Conservation (phyloP, 331 rosid genomes). For the Quercus lobata region DNA sequence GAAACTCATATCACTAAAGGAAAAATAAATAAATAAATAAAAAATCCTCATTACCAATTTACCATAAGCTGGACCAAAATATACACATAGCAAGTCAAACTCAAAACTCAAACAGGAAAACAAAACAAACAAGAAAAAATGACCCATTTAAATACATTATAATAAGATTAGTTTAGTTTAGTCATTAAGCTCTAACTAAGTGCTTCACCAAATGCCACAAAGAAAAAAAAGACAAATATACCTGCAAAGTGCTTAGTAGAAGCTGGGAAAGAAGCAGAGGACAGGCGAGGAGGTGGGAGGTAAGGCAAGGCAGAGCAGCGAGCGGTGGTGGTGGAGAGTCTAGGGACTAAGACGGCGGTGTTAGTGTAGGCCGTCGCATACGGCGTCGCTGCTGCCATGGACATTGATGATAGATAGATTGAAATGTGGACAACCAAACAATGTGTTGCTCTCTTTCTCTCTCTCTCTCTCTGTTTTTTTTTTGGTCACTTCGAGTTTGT, state of each 20-base stretch:
- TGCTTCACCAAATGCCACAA: not conserved
- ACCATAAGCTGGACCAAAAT: not conserved
- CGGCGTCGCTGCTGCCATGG: slow-evolving; percentile 37
- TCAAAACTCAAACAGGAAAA: no score
- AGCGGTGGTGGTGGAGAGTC: slow-evolving; percentile 29
- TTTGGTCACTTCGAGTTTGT: slow-evolving; percentile 17
- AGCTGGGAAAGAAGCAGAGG: slow-evolving; percentile 39
- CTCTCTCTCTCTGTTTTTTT: not conserved
- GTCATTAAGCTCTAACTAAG: not conserved
- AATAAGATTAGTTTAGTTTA: not conserved
- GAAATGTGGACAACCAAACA: slow-evolving; percentile 9
- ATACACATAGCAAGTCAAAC: not conserved
- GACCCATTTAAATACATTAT: not conserved
- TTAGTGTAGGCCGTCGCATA: slow-evolving; percentile 12
- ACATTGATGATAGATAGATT: slow-evolving; percentile 26
- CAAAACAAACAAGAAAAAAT: not conserved
- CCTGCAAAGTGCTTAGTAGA: slow-evolving; percentile 48
- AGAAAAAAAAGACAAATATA: not conserved
- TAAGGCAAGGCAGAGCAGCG: slow-evolving; percentile 64
- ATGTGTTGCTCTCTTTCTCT: no score
- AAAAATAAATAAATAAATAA: no score
- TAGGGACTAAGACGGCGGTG: slow-evolving; percentile 40
- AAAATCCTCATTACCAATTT: not conserved
- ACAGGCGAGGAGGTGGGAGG: slow-evolving; percentile 69
- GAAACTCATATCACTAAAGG: no score